Conservation (phyloP, 2,329 filamentous ascomycete genomes). For the Trichoderma sp. region DNA sequence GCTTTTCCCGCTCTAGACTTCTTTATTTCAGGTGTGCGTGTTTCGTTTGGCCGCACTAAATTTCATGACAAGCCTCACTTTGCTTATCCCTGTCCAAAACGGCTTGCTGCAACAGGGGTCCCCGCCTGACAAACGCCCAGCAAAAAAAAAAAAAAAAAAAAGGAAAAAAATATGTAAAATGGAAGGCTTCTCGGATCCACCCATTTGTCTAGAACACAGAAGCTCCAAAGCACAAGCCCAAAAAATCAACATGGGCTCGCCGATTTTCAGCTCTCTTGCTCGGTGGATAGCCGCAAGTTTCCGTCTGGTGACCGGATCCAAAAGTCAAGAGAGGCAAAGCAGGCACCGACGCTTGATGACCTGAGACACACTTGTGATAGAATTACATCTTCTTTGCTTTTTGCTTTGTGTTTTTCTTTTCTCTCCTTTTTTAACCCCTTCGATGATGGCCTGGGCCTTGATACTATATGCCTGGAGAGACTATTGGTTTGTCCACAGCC, state of each 20-base stretch:
- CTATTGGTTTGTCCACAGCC: background rate
- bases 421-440: background rate
- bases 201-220: conserved; percentile 16
- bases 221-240: background rate
- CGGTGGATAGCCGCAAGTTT: background rate
- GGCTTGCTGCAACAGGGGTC: conserved; percentile 9
- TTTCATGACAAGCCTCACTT: conserved; percentile 16
- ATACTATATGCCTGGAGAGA: background rate
- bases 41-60: background rate
- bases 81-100: conserved; percentile 1
- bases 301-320: background rate
- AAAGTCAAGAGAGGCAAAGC: background rate
- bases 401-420: background rate
- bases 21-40: background rate
- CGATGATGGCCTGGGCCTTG: background rate
- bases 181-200: conserved; percentile 10
- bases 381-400: background rate
- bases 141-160: background rate
- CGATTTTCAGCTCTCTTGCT: background rate
- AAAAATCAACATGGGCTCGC: too few species aligned
- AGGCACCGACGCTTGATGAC: background rate
- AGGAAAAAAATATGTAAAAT: background rate
- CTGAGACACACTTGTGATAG: background rate
- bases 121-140: background rate
- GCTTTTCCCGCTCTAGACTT: background rate